Base-by-base conservation (phyloP, 2,329 filamentous ascomycete genomes). In the Colletotrichum sp. region DNA sequence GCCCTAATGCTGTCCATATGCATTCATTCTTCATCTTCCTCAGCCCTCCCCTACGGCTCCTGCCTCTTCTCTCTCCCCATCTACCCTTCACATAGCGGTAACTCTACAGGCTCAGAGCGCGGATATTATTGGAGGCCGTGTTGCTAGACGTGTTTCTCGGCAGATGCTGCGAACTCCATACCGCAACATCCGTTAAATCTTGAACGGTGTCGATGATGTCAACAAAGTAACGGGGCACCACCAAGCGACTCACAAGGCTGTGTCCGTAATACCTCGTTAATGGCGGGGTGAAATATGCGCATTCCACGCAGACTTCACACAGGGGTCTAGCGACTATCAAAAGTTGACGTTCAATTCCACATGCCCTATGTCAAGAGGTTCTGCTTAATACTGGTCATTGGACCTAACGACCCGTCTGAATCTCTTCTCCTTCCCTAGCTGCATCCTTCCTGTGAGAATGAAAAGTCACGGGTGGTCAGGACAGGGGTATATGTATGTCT, bases 401-500 rank as follows among this genome's bases (percentile, higher is more conserved):
- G 60, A 52, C 59, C 72, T 44, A 32, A 60, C 44, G 72, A 74
- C 59, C 67, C 67, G 49, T 71, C 26, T 21, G 26, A n/a, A n/a
- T 28, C 15, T 57, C 24, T 66, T 16, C 6, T n/a, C n/a, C 39
- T 16, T 49, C 32, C 30, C 66, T 44, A 71, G 67, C 57, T 12
- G 66, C 71, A 57, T 62, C 32, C 34, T 49, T 30, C 44, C 21
- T 71, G 60, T 69, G 44, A 59, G n/a, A 15, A 71, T 30, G n/a
- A 21, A 34, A 24, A 44, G 72, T 74, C 72, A 74, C 72, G 72
- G 67, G 72, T 71, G 64, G 26, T 65, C 18, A 55, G 49, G 60
- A 67, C 13, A 65, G 59, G 72, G 67, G 36, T 21, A 32, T 34
- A 44, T n/a, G 24, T 32, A n/a, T 55, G 39, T 44, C 32, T 65